phyloP scores from a whole-genome alignment of 2,329 filamentous ascomycete species.

The Exophiala viscosa region DNA sequence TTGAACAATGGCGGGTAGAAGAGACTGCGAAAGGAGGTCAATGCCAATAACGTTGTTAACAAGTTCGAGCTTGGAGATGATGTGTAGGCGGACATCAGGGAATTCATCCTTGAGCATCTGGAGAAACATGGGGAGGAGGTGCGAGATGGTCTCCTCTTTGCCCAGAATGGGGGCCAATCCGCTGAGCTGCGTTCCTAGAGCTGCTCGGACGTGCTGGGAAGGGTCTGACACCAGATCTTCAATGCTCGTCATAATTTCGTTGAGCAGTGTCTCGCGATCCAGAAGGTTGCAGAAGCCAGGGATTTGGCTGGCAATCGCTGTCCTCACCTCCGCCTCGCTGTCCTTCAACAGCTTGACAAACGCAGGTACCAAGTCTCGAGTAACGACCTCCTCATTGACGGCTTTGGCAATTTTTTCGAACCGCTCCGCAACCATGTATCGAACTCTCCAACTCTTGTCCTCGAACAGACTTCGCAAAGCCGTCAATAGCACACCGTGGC shows the following conservation, averaged over 20 bases:
- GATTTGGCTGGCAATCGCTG: slow-evolving; percentile 94
- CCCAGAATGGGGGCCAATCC: slow-evolving; percentile 93
- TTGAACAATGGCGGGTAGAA: slow-evolving; percentile 94
- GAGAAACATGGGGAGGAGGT: slow-evolving; percentile 96
- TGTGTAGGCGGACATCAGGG: slow-evolving; percentile 94
- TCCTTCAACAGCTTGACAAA: slow-evolving; percentile 98
- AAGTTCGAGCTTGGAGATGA: slow-evolving; percentile 98
- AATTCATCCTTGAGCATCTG: slow-evolving; percentile 99
- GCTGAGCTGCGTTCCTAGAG: slow-evolving; percentile 93
- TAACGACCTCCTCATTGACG: slow-evolving; percentile 93
- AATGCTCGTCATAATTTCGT: slow-evolving; percentile 93
- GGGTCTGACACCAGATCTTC: slow-evolving; percentile 94
- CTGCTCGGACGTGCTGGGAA: slow-evolving; percentile 93
- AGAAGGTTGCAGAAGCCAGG: slow-evolving; percentile 92
- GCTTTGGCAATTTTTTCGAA: slow-evolving; percentile 99
- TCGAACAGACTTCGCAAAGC: slow-evolving; percentile 91
- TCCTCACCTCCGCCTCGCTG: slow-evolving; percentile 94
- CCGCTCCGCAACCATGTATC: slow-evolving; percentile 98
- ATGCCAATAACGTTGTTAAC: slow-evolving; percentile 99
- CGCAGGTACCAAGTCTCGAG: slow-evolving; percentile 86
- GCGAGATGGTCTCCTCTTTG: slow-evolving; percentile 97
- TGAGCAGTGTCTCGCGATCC: slow-evolving; percentile 80
- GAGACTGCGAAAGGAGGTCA: slow-evolving; percentile 90
- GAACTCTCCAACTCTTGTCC: slow-evolving; percentile 98
- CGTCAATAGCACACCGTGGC: slow-evolving; percentile 87